Percentiles rank a stretch among this genome's conserved stretches.
These are phyloP conservation scores for Hypomyces rosellus DNA, from an alignment of 2,329 filamentous ascomycete genomes.

Conservation along the genomic window DNA sequence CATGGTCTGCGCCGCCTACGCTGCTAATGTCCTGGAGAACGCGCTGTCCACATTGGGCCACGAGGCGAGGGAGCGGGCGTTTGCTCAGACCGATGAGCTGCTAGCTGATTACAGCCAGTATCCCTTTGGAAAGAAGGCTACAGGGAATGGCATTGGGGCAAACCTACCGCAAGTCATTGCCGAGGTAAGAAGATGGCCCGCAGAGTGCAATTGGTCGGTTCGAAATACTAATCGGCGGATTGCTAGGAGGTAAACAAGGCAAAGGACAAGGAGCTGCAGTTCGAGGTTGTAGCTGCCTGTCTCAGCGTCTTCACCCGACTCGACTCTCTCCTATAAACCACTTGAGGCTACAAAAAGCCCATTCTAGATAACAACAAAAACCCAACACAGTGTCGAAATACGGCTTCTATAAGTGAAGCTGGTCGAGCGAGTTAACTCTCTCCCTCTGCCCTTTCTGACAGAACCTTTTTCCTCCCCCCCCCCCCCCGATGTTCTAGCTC, in stretches of 20 bases:
- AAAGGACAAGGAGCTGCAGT: conserved; percentile 91
- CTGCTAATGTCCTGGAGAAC: conserved; percentile 96
- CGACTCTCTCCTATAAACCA: conserved; percentile 77
- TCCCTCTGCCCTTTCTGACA: too few relatives aligned
- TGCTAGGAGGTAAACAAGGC: conserved; percentile 67
- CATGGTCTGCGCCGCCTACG: conserved; percentile 98
- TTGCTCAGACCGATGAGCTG: conserved; percentile 94
- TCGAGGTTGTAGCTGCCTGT: conserved; percentile 95
- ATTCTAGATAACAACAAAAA: too few relatives aligned
- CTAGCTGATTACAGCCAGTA: conserved; percentile 95
- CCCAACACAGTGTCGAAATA: too few relatives aligned
- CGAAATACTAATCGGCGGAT: conserved; percentile 14
- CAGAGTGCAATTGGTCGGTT: neutral
- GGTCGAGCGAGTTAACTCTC: too few relatives aligned
- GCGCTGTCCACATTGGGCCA: conserved; percentile 91
- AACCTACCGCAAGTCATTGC: conserved; percentile 83
- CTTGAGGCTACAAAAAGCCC: too few relatives aligned
- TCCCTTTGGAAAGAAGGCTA: conserved; percentile 85
- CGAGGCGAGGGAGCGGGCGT: conserved; percentile 88
- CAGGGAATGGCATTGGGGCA: conserved; percentile 75
- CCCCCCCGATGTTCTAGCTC: too few relatives aligned
- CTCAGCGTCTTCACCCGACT: conserved; percentile 95
- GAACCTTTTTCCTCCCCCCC: too few relatives aligned
- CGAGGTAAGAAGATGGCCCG: conserved; percentile 45
- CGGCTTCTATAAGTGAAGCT: too few relatives aligned